Evolutionary conservation across 768 basidiomycete genomes (phyloP), one percentile per base, ranked within the genome.

Genomic region (Lactarius trivialis): DNA sequence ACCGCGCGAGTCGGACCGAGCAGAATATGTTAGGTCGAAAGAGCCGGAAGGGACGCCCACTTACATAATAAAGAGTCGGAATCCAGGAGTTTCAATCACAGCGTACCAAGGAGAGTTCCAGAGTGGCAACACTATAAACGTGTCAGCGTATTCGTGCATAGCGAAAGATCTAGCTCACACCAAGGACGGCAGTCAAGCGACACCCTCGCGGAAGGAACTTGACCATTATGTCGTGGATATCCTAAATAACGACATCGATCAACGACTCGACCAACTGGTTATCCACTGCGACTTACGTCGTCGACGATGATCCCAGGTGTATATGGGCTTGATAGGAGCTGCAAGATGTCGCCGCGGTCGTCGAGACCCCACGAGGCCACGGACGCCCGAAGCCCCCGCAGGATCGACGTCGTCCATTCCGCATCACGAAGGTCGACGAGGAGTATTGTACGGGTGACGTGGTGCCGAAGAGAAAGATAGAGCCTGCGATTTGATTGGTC

Each of bases 331-430:
- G 8, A 6, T 55, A 2, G 15, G 24, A 12, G n/a, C 2, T 5
- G 8, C 9, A 56, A 51, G 17, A 61, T 36, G 33, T 50, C 64
- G 7, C 41, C 60, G n/a, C 43, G 51, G 39, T 54, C 50, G 36
- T 58, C 55, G 7, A 48, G 49, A 6, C 34, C 60, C 60, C 62
- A 63, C 34, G 59, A 62, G 33, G 60, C 60, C 56, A 65, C 58
- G n/a, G 52, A 49, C 50, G 55, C 56, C 12, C 56, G 56, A 30
- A 65, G 64, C 51, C 51, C 56, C 21, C 37, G 52, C 24, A 58
- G 61, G 56, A 58, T 39, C 8, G 55, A 17, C 24, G 48, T 21
- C 9, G 56, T 58, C 53, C 58, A 64, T 24, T 56, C 49, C 14
- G 55, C 51, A 30, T 55, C 54, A 45, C 49, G 58, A 15, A 64